These are phyloP conservation scores for Pugionium cornutum DNA, from an alignment of 345 rosid genomes.

Conservation along the genomic window DNA sequence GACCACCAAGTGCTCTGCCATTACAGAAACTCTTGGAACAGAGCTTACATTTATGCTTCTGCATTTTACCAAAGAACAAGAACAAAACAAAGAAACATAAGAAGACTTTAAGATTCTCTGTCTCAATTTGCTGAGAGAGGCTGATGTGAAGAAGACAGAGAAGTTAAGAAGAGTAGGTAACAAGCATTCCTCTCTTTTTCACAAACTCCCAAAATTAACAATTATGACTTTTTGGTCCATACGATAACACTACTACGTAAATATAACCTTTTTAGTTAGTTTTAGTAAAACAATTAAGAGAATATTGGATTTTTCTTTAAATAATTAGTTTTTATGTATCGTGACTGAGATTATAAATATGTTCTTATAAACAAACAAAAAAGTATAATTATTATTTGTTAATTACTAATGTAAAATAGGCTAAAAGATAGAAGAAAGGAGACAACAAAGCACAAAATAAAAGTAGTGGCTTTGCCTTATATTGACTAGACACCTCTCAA, in stretches of 20 bases:
- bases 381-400: neutral
- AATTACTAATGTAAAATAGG: slow-evolving; percentile 10
- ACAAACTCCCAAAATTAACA: slow-evolving; percentile 51
- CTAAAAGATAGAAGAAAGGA: slow-evolving; percentile 19
- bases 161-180: slow-evolving; percentile 93
- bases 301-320: neutral
- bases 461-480: slow-evolving; percentile 31
- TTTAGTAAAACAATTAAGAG: slow-evolving; percentile 17
- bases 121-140: slow-evolving; percentile 30
- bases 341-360: neutral
- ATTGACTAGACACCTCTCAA: slow-evolving; percentile 27
- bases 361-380: neutral
- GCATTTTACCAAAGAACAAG: slow-evolving; percentile 47
- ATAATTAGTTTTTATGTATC: neutral
- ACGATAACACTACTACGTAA: slow-evolving; percentile 28
- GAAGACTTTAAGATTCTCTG: slow-evolving; percentile 36
- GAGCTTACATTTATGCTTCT: slow-evolving; percentile 80
- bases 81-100: slow-evolving; percentile 32
- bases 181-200: slow-evolving; percentile 90
- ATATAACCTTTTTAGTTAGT: slow-evolving; percentile 31
- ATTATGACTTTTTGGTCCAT: slow-evolving; percentile 51
- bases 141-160: slow-evolving; percentile 28
- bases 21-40: slow-evolving; percentile 73
- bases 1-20: slow-evolving; percentile 94
- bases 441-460: slow-evolving; percentile 31